Evolutionary conservation across 768 basidiomycete genomes (phyloP).

Genomic region (Mrakia blollopis): DNA sequence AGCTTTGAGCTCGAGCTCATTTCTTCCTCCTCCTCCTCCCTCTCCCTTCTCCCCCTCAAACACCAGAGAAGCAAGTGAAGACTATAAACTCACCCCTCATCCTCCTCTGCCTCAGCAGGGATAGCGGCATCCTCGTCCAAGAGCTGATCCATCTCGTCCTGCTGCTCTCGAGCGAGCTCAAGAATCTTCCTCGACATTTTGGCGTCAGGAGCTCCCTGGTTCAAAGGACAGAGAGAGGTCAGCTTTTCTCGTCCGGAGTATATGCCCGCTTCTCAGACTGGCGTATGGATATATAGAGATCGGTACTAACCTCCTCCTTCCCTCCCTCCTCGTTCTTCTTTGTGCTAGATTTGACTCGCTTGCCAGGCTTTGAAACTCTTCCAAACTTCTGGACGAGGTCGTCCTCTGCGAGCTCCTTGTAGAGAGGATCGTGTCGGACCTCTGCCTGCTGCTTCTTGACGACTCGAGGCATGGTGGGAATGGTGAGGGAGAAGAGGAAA

Average conservation of each 20-base stretch:
- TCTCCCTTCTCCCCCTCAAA: no score
- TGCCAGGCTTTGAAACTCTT: slow-evolving; percentile 57
- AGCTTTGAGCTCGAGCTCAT: not conserved
- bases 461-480: slow-evolving; percentile 12
- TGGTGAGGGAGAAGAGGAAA: not conserved
- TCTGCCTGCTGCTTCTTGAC: slow-evolving; percentile 19
- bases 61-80: not conserved
- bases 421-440: slow-evolving; percentile 74
- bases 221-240: not conserved
- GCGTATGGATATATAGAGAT: slow-evolving; percentile 35
- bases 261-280: no score
- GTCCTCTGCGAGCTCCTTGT: slow-evolving; percentile 75
- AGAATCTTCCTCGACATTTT: slow-evolving; percentile 76
- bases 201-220: slow-evolving; percentile 40
- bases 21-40: not conserved
- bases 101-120: slow-evolving; percentile 34
- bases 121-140: slow-evolving; percentile 36
- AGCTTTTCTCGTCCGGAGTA: no score
- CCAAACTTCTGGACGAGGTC: slow-evolving; percentile 70
- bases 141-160: slow-evolving; percentile 67
- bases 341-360: slow-evolving; percentile 44
- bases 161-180: slow-evolving; percentile 85
- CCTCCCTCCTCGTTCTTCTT: slow-evolving; percentile 51
- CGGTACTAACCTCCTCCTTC: slow-evolving; percentile 53
- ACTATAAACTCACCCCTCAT: slow-evolving; percentile 41